Evolutionary conservation across 2,329 filamentous ascomycete genomes (phyloP), one percentile per base, ranked within the genome.

Genomic region (Plectosphaerella sp.): DNA sequence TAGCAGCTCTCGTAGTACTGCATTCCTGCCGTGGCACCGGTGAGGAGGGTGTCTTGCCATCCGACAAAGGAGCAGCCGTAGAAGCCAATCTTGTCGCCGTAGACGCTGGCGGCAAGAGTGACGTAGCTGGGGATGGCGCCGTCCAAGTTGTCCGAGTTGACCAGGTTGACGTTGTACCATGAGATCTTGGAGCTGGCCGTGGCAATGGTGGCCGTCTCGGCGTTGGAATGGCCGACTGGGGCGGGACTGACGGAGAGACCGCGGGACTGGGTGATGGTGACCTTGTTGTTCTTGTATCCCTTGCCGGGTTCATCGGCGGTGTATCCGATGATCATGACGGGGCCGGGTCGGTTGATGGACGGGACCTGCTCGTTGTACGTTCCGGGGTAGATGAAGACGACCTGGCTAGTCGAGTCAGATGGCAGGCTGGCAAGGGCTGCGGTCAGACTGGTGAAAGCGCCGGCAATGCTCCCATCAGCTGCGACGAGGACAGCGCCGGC

Each of bases 361-460:
- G 76, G 78, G 37, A 85, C 80, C 58, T 84, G 81, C 63, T 84
- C 80, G 15, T 68, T 69, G 69, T 84, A 85, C 15, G 77, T 83
- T 3, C 82, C 80, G 1, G 61, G 56, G 28, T 64, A 65, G 41
- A 69, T 64, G 59, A 70, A 67, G 49, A 68, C 65, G n/a, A 68
- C 60, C 55, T 72, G 69, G 9, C 57, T 65, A 15, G 47, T 59
- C 24, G 48, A 16, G 52, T 61, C 37, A 46, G 52, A 50, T 45
- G 48, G 55, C 7, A 60, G 39, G 57, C 63, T 62, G 15, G 59
- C 57, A 35, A 68, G 57, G 1, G 65, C 66, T 12, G 52, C 57
- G 1, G 65, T 67, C 24, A 68, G 52, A 43, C 54, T 68, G 14
- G 47, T 59, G 57, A 59, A 67, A 0, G 66, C 63, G 10, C 56